Evolutionary conservation across 129 eudicot genomes (phyloP).

Genomic region (Artemisia argyi): DNA sequence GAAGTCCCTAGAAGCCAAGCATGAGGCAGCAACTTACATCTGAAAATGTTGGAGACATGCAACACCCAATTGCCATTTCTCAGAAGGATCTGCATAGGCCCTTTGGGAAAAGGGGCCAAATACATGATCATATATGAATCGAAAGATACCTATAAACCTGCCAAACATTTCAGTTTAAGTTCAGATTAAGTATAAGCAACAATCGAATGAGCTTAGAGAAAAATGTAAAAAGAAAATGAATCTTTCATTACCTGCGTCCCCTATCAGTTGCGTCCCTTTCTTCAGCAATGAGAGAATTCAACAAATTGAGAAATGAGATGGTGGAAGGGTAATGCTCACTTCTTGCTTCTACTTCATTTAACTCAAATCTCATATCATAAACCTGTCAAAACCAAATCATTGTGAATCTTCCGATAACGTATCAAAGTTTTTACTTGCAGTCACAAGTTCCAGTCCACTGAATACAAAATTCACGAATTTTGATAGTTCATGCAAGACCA

Average conservation of each 20-base stretch:
- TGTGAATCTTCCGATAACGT: neutral
- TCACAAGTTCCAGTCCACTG: neutral
- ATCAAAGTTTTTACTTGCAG: neutral
- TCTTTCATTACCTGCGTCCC: constrained; percentile 72
- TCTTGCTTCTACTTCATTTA: constrained; percentile 96
- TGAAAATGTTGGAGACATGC: constrained; percentile 93
- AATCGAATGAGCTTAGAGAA: neutral
- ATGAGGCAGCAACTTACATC: constrained; percentile 52
- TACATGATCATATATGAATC: constrained; percentile 90
- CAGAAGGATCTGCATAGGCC: constrained; percentile 89
- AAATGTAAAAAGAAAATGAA: neutral
- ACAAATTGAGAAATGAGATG: constrained; percentile 81
- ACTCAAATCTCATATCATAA: constrained; percentile 94
- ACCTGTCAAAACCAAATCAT: constrained; percentile 46
- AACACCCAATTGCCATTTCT: constrained; percentile 93
- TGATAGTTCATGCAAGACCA: constrained; percentile 10
- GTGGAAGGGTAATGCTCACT: constrained; percentile 94
- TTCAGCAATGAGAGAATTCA: constrained; percentile 83
- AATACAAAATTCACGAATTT: neutral
- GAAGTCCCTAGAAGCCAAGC: too few relatives aligned
- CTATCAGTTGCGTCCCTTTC: constrained; percentile 88
- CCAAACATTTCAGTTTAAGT: constrained; percentile 13
- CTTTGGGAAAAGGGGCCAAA: constrained; percentile 96
- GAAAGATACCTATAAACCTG: constrained; percentile 90
- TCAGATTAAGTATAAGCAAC: constrained; percentile 2